Evolutionary conservation across 306 rosid species (phyloP), one percentile per base, ranked within the genome.

Genomic region (Cicer arietinum): DNA sequence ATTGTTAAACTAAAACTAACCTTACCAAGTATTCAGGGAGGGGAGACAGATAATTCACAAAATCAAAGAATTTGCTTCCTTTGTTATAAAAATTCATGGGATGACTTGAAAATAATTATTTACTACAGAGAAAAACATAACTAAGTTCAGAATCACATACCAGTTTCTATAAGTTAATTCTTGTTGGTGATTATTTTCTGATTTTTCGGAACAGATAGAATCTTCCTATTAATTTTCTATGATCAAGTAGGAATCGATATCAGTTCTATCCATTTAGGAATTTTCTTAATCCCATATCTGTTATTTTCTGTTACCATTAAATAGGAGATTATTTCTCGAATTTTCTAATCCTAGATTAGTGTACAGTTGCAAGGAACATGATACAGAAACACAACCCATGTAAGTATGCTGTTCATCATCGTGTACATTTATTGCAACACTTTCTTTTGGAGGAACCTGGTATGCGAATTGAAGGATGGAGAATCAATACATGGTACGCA

Each of bases 151-250:
- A 77, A 60, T 13, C 10, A 5, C 14, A n/a, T 11, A 48, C 13
- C 44, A 77, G 6, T 47, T 68, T 61, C 68, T 60, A 69, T 42
- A 13, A 63, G 41, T 56, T 62, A 77, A 71, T 47, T 35, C 45
- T 35, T 44, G 7, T 3, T 45, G 53, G 42, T 45, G 10, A 67
- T 20, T 10, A 18, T 47, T 45, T 65, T 43, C 54, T n/a, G 10
- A 61, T n/a, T 13, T 61, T 61, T 13, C 3, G 13, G 46, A 61
- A 63, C 69, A 14, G 30, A 63, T 8, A 5, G 8, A 58, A 58
- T 58, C 3, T 25, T 25, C 40, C n/a, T 6, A 16, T 52, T 59
- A 35, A 10, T 11, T 61, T n/a, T 62, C 48, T 40, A 62, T 39
- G 68, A 3, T 7, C 48, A 40, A 11, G 25, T 62, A 6, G 41